Base-by-base conservation (phyloP, 805 yeast species). In the Pichia paraexigua region DNA sequence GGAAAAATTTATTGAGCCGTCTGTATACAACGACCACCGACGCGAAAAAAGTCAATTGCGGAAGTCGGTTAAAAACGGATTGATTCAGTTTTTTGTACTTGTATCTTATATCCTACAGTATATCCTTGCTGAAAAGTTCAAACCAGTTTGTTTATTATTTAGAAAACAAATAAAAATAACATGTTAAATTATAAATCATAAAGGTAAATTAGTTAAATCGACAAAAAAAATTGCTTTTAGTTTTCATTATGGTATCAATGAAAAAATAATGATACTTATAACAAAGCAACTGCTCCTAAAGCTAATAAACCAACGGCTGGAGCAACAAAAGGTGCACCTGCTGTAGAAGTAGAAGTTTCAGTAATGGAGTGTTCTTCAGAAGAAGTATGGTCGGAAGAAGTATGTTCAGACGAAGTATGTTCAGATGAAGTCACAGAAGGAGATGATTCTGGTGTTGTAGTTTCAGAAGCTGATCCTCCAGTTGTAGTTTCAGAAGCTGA, bases 271-370 rank as follows among this genome's bases (percentile, higher is more conserved):
- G n/a, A 44, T 41, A 43, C 51, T 57, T 53, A 64, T 43, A 63
- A 53, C 27, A 63, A 53, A 50, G 64, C 65, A 51, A 63, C 28
- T 17, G 53, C 52, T 48, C 59, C 56, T 28, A 63, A 52, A 43
- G 57, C 56, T 17, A 60, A 48, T 18, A 56, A 45, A 25, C 53
- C 53, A 13, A 56, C 56, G 47, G 53, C 55, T 37, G 60, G 55
- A 21, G 51, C 59, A 50, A 50, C 27, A 37, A 53, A 43, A 24
- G 52, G 54, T 18, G 53, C 58, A 48, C 58, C 61, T 5, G 61
- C 55, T 18, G 51, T 24, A 5, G 54, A 24, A 21, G 46, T 46
- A 10, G 56, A 48, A 30, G 49, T 32, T 24, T 24, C 25, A 24
- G 25, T 24, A 24, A 4, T 24, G 4, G 25, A 24, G 7, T 24